phyloP scores from a whole-genome alignment of 176 grass and related monocot genomes.

The Guadua angustifolia region DNA sequence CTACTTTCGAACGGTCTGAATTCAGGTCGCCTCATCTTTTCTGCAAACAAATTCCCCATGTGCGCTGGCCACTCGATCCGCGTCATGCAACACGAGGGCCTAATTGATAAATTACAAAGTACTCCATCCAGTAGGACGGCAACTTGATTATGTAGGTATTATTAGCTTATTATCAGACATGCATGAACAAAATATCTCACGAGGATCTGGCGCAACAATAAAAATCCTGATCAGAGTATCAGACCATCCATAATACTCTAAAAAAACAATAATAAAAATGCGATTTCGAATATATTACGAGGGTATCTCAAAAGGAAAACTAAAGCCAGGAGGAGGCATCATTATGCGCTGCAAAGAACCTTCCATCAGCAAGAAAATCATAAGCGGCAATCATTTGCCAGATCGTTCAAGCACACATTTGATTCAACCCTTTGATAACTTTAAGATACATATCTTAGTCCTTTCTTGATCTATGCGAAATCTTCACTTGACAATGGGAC shows the following conservation, averaged over 20 bases:
- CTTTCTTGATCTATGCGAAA: no score
- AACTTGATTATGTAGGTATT: slow-evolving; percentile 6
- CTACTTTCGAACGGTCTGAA: not conserved
- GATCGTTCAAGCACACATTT: no score
- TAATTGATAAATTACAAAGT: not conserved
- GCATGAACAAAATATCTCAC: not conserved
- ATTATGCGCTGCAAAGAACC: not conserved
- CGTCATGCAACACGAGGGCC: slow-evolving; percentile 32
- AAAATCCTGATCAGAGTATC: slow-evolving; percentile 7
- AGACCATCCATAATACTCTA: not conserved
- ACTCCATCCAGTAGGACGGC: not conserved
- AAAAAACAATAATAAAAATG: not conserved
- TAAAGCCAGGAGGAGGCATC: not conserved
- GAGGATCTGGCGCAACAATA: not conserved
- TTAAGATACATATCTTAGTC: no score
- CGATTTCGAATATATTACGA: not conserved
- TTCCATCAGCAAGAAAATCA: not conserved
- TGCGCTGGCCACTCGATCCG: slow-evolving; percentile 4
- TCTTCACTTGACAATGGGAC: no score
- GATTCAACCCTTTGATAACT: no score
- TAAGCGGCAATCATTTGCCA: no score
- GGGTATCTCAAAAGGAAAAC: not conserved
- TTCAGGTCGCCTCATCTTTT: not conserved
- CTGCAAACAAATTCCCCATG: not conserved
- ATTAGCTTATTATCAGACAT: not conserved